These are phyloP conservation scores for Cutaneotrichosporon arboriforme DNA, from an alignment of 1,284 basidiomycete genomes.

Conservation along the genomic window DNA sequence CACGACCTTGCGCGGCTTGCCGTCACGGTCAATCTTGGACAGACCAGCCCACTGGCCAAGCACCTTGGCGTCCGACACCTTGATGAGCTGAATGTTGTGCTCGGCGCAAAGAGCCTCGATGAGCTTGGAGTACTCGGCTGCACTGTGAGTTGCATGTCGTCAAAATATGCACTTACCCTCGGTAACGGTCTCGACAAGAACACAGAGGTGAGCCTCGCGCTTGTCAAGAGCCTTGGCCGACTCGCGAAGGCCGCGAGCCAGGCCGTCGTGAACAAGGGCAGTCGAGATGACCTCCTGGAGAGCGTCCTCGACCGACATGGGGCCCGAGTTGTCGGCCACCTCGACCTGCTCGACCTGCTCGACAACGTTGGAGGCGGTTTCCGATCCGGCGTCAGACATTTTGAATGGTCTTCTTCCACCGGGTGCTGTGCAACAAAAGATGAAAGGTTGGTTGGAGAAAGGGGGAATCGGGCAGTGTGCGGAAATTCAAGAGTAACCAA, in stretches of 20 bases:
- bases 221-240: constrained; percentile 97
- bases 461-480: too few relatives aligned
- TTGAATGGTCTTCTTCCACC: constrained; percentile 51
- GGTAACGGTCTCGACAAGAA: constrained; percentile 97
- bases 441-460: constrained; percentile 6
- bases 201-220: constrained; percentile 96
- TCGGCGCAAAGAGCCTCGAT: constrained; percentile 98
- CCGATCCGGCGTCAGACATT: constrained; percentile 99
- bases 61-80: constrained; percentile 93
- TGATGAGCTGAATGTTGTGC: constrained; percentile 99
- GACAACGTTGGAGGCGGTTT: constrained; percentile 60
- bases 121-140: constrained; percentile 98
- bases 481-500: too few relatives aligned
- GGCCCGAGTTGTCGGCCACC: constrained; percentile 78
- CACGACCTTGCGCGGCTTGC: constrained; percentile 95
- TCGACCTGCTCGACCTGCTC: constrained; percentile 61
- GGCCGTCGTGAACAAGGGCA: constrained; percentile 70
- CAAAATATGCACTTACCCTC: constrained; percentile 54
- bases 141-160: not conserved
- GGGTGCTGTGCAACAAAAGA: constrained; percentile 14
- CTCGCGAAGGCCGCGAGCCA: constrained; percentile 96
- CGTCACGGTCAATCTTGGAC: constrained; percentile 99
- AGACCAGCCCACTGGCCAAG: constrained; percentile 98
- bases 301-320: constrained; percentile 94
- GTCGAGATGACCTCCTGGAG: constrained; percentile 64